phyloP scores from a whole-genome alignment of 345 rosid genomes.

The sweet orange (Citrus sinensis) region DVS_A1.0 CM039167.1:7093001-7093500 shows the following conservation, averaged over 20 bases:
- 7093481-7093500: constrained; percentile 94
- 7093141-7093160: constrained; percentile 85
- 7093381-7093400: background rate
- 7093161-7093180: constrained; percentile 96
- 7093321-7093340: background rate
- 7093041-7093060: constrained; percentile 1
- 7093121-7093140: constrained; percentile 83
- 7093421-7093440: constrained; percentile 92
- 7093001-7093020: constrained; percentile 1
- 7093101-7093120: constrained; percentile 45
- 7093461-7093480: constrained; percentile 92
- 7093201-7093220: background rate
- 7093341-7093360: background rate
- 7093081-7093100: constrained; percentile 13
- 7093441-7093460: constrained; percentile 99
- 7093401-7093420: constrained; percentile 75
- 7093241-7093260: background rate
- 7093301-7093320: background rate
- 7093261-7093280: background rate
- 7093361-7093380: too few species aligned
- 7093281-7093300: background rate
- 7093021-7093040: background rate
- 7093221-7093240: background rate
- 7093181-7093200: constrained; percentile 15
- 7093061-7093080: constrained; percentile 14